phyloP scores from a whole-genome alignment of 495 filamentous ascomycete species.

The Poronia punctata region DNA sequence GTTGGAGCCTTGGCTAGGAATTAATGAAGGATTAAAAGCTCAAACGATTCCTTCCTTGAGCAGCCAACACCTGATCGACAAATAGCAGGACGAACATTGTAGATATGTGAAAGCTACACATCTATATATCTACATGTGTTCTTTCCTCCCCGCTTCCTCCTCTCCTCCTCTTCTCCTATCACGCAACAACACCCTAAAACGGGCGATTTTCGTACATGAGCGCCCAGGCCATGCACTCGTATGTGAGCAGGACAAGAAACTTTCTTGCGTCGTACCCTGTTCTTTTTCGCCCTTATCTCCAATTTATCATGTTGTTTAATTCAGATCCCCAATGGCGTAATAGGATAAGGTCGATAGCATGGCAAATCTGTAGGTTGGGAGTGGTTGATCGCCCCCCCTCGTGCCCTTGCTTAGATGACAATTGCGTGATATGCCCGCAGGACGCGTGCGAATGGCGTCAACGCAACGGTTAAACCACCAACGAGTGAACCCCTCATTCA shows the following conservation, averaged over 20 bases:
- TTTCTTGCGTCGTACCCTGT: too few relatives aligned
- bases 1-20: too few relatives aligned
- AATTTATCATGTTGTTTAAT: slow-evolving; percentile 3
- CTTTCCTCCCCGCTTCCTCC: too few relatives aligned
- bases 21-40: too few relatives aligned
- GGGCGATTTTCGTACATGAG: not conserved
- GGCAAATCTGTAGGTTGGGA: not conserved
- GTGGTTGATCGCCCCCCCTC: slow-evolving; percentile 3
- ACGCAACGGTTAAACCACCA: too few relatives aligned
- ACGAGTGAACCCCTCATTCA: slow-evolving; percentile 6
- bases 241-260: slow-evolving; percentile 2
- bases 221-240: not conserved
- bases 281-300: not conserved
- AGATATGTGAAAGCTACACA: too few relatives aligned
- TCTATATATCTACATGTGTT: too few relatives aligned
- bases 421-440: slow-evolving; percentile 13
- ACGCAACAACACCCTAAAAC: too few relatives aligned
- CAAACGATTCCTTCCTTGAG: too few relatives aligned
- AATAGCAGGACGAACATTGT: too few relatives aligned
- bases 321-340: slow-evolving; percentile 10
- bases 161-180: too few relatives aligned
- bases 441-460: slow-evolving; percentile 11
- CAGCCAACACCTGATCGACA: too few relatives aligned
- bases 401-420: not conserved
- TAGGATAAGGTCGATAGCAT: not conserved